Base-by-base conservation (phyloP, 2,329 filamentous ascomycete species). In the Colletotrichum sp. region DNA sequence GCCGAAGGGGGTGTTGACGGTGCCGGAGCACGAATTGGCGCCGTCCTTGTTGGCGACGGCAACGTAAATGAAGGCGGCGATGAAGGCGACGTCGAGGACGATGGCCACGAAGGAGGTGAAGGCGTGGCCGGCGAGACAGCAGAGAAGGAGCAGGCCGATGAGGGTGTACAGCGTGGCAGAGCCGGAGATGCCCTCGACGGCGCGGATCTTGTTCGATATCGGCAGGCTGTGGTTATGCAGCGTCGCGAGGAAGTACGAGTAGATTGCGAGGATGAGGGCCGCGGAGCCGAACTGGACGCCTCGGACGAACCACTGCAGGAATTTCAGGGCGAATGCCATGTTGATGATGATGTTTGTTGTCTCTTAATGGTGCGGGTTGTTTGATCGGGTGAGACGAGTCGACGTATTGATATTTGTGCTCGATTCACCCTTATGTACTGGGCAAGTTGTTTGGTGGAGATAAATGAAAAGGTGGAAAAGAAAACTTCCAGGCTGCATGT, bases 171-270 rank as follows among this genome's bases (percentile, higher is more conserved):
- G 82, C 1, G 93, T 90, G 4, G 92, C 95, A 2, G 90, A 90
- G 67, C 96, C 96, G 0, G 95, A 90, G 75, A 98, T 93, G 78
- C 95, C 95, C 81, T 93, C 93, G 72, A 97, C 94, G 32, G 95
- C 95, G 72, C 93, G 92, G 76, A 93, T 86, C 86, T 91, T 93
- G 79, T 85, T 91, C 21, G 90, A 88, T 79, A 96, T 96, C 74
- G 81, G 73, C 16, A 93, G 84, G 79, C 92, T 81, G 85, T 95
- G 92, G 81, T 93, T 91, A 77, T 90, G 84, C 16, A 96, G 90
- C 10, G 94, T 90, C 10, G 94, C 92, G 66, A 98, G 91, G 89
- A 96, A 98, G 89, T 98, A 98, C 66, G 93, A 93, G 89, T 94
- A 96, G 81, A 97, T 91, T 79, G 91, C 94, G 77, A 98, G 90